A percentile compares a stretch with the other conserved stretches of the same genome.
phyloP scores from a whole-genome alignment of 768 basidiomycete genomes.

The Russula ochroleuca region DNA sequence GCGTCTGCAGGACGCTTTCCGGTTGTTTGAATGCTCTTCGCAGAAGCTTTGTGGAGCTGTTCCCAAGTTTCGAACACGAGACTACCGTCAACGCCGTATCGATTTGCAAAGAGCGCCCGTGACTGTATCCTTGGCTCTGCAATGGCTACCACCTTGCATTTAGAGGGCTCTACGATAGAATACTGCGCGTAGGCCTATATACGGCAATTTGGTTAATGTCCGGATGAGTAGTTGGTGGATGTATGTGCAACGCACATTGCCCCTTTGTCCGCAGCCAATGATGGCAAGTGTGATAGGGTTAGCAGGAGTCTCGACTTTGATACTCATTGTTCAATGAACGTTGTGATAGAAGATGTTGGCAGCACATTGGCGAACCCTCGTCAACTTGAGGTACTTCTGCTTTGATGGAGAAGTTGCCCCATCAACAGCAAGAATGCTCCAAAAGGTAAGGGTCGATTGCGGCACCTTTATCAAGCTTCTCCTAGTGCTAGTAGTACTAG shows the following conservation, averaged over 20 bases:
- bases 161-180: constrained; percentile 52
- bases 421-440: not conserved
- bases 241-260: constrained; percentile 48
- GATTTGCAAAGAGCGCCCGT: constrained; percentile 50
- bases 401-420: not conserved
- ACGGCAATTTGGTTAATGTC: not conserved
- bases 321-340: constrained; percentile 27
- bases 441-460: not conserved
- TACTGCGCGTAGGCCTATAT: constrained; percentile 60
- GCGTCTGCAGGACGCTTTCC: constrained; percentile 79
- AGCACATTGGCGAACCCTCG: too few species aligned
- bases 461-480: not conserved
- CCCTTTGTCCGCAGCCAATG: constrained; percentile 81
- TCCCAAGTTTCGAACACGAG: constrained; percentile 70
- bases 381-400: too few species aligned
- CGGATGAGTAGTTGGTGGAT: not conserved
- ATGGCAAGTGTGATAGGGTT: constrained; percentile 66
- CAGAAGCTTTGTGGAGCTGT: constrained; percentile 63
- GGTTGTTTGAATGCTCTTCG: constrained; percentile 55
- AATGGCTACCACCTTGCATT: constrained; percentile 76
- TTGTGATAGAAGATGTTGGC: not conserved
- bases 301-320: constrained; percentile 20
- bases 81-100: constrained; percentile 58
- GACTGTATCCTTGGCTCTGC: constrained; percentile 77
- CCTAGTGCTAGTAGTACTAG: not conserved